Evolutionary conservation across 2,329 filamentous ascomycete species (phyloP).

Genomic region (Aschersonia sp.): DNA sequence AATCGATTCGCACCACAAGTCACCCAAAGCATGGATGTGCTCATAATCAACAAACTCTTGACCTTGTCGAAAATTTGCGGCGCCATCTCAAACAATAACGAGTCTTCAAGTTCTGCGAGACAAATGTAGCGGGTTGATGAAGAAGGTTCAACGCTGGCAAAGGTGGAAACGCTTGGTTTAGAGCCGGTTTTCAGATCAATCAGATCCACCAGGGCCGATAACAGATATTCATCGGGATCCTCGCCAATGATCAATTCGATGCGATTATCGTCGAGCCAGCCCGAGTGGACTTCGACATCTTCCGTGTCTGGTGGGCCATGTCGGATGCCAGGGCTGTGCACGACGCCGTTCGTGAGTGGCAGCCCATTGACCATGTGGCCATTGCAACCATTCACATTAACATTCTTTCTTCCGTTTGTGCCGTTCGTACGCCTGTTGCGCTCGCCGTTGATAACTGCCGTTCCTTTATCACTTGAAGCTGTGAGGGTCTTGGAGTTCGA

Average conservation of each 20-base stretch:
- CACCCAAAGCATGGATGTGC: constrained; percentile 24
- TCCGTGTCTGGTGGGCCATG: neutral
- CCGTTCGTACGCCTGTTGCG: neutral
- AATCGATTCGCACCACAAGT: constrained; percentile 22
- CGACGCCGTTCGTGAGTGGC: neutral
- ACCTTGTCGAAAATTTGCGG: constrained; percentile 21
- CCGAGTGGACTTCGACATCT: neutral
- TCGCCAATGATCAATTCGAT: neutral
- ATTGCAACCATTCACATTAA: neutral
- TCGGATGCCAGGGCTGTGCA: neutral
- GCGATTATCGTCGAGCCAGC: neutral
- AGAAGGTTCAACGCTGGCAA: constrained; percentile 6
- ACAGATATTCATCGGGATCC: neutral
- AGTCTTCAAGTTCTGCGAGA: constrained; percentile 27
- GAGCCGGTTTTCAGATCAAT: constrained; percentile 7
- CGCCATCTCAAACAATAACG: constrained; percentile 26
- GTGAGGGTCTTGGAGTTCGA: neutral
- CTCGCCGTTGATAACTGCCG: neutral
- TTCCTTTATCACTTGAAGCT: neutral
- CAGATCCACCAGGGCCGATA: neutral
- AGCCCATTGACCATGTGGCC: neutral
- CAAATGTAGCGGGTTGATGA: constrained; percentile 19
- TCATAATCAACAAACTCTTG: constrained; percentile 19
- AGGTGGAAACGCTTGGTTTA: constrained; percentile 5
- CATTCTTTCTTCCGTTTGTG: neutral